A percentile compares a stretch with the other conserved stretches of the same genome.
Evolutionary conservation across 2,329 filamentous ascomycete species (phyloP).

Genomic region (Clarireedia paspali): DNA sequence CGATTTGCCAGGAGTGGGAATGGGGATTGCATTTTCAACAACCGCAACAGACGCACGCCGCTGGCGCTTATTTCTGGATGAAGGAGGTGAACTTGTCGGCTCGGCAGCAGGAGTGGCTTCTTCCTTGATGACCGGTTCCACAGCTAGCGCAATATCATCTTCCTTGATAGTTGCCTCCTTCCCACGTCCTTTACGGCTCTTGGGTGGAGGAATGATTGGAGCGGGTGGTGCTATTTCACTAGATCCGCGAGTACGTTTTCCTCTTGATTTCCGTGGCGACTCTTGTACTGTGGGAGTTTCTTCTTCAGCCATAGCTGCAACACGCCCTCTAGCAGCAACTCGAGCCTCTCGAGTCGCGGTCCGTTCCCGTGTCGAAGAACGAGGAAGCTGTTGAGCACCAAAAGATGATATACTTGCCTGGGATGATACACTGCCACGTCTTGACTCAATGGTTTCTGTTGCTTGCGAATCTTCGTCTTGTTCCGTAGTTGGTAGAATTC

Average conservation of each 20-base stretch:
- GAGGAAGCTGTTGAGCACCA: constrained; percentile 11
- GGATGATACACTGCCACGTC: constrained; percentile 18
- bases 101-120: constrained; percentile 1
- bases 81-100: neutral
- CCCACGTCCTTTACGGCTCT: constrained; percentile 8
- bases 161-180: constrained; percentile 1
- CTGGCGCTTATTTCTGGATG: constrained; percentile 11
- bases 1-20: constrained; percentile 5
- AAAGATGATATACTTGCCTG: constrained; percentile 11
- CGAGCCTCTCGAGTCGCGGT: constrained; percentile 10
- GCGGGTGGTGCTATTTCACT: neutral
- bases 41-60: neutral
- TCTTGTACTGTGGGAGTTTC: neutral
- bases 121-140: constrained; percentile 5
- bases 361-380: constrained; percentile 12
- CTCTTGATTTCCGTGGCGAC: constrained; percentile 1
- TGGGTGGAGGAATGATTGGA: constrained; percentile 1
- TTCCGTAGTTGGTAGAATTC: constrained; percentile 21
- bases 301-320: neutral
- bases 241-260: constrained; percentile 11
- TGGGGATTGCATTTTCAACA: neutral
- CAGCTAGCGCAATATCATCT: neutral
- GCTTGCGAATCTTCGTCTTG: constrained; percentile 17
- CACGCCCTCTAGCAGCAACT: neutral
- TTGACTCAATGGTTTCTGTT: constrained; percentile 14